These are phyloP conservation scores for Rhododendron molle DNA, from an alignment of 148 eudicot genomes.

Conservation along the genomic window DNA sequence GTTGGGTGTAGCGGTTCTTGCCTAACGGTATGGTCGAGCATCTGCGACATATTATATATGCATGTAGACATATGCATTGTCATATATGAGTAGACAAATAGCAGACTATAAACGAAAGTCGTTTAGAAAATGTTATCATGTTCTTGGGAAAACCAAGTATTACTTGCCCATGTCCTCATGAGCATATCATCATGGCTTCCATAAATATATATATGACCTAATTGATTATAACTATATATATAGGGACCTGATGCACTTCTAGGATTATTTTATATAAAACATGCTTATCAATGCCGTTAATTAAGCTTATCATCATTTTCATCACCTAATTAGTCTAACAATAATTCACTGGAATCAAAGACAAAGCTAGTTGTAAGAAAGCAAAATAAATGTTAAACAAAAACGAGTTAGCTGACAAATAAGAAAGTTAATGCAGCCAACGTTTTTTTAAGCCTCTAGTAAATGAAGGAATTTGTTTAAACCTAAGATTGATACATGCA, in stretches of 20 bases:
- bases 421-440: not conserved
- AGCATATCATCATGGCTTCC: slow-evolving; percentile 24
- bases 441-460: too few species aligned
- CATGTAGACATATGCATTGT: not conserved
- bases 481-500: not conserved
- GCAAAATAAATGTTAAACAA: not conserved
- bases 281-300: not conserved
- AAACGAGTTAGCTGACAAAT: not conserved
- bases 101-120: not conserved
- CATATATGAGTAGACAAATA: slow-evolving; percentile 4
- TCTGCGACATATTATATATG: not conserved
- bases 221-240: not conserved
- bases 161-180: slow-evolving; percentile 27
- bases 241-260: not conserved
- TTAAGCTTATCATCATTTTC: not conserved
- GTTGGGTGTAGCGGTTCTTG: too few species aligned
- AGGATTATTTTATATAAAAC: slow-evolving; percentile 3
- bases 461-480: not conserved
- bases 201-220: slow-evolving; percentile 18
- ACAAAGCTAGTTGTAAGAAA: slow-evolving; percentile 9
- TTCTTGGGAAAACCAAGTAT: slow-evolving; percentile 24
- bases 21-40: too few species aligned
- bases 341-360: not conserved
- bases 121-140: slow-evolving; percentile 19
- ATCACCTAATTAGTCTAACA: not conserved